Evolutionary conservation across 2,329 filamentous ascomycete species (phyloP).

Genomic region (Cryphonectria japonica): DNA sequence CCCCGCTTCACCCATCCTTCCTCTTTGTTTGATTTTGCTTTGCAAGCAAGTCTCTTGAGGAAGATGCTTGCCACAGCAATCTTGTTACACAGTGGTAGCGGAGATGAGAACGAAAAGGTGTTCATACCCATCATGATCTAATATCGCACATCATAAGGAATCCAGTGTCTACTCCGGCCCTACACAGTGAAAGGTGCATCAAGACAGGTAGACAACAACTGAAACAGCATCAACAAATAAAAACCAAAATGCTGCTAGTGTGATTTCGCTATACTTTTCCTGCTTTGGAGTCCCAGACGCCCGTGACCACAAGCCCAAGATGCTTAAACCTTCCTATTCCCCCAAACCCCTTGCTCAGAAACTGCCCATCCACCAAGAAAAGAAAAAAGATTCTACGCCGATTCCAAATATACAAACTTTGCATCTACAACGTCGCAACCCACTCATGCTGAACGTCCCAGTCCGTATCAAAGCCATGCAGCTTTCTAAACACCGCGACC

Average conservation of each 20-base stretch:
- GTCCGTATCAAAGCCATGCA: constrained; percentile 35
- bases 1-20: no score
- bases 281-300: neutral
- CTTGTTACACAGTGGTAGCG: neutral
- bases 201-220: neutral
- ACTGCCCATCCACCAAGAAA: neutral
- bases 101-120: neutral
- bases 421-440: constrained; percentile 26
- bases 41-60: neutral
- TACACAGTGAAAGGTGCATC: neutral
- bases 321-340: neutral
- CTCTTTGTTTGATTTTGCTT: no score
- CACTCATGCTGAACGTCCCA: constrained; percentile 39
- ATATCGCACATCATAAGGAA: neutral
- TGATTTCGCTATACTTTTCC: neutral
- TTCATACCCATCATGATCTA: neutral
- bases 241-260: neutral
- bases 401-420: neutral
- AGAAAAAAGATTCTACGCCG: neutral
- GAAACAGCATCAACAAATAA: neutral
- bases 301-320: neutral
- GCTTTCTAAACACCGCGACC: constrained; percentile 39
- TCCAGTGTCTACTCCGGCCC: neutral
- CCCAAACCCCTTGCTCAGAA: neutral
- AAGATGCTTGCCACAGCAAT: neutral